Base-by-base conservation (phyloP, 75 land plant species). In the Sequoiadendron giganteum region DNA sequence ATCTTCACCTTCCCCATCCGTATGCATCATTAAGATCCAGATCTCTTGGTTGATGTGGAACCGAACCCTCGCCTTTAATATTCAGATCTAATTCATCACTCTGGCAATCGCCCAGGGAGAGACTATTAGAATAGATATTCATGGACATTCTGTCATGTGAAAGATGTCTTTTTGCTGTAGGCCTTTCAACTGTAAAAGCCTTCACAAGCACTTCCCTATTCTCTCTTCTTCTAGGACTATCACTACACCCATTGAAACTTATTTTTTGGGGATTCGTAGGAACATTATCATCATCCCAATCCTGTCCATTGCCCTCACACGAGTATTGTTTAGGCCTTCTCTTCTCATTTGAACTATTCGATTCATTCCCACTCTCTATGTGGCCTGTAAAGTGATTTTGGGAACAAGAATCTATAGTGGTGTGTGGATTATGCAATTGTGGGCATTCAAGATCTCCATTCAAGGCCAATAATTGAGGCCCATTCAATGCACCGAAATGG, bases 21-120 rank as follows among this genome's bases (percentile, higher is more conserved):
- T 72, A 72, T 72, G 34, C 38, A 36, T n/a, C 76, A 72, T 72
- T 72, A 32, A 72, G 76, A 72, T 72, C 76, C 76, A 72, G 76
- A 8, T 11, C 76, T 72, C 76, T 72, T 32, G 30, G 10, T 32
- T 72, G 76, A 10, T 72, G 76, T 72, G 36, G 8, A 72, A 72
- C 76, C 8, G 76, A 72, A 10, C 76, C 32, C 30, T 72, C 76
- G 32, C 76, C 14, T 72, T 32, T 72, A 10, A 32, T 72, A 72
- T 72, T 72, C 76, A 72, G 76, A 72, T 72, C 32, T 32, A 72
- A 72, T 72, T 72, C 76, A 72, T 72, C 32, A n/a, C 3, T 6
- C 5, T 65, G 70, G 65, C 65, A 18, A 0, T 56, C 61, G 10
- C 10, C 10, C 3, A 68, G 25, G 32, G 75, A n/a, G 75, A 70